Evolutionary conservation across 176 grass and related monocot genomes (phyloP).

Genomic region (Carex parvula): DNA sequence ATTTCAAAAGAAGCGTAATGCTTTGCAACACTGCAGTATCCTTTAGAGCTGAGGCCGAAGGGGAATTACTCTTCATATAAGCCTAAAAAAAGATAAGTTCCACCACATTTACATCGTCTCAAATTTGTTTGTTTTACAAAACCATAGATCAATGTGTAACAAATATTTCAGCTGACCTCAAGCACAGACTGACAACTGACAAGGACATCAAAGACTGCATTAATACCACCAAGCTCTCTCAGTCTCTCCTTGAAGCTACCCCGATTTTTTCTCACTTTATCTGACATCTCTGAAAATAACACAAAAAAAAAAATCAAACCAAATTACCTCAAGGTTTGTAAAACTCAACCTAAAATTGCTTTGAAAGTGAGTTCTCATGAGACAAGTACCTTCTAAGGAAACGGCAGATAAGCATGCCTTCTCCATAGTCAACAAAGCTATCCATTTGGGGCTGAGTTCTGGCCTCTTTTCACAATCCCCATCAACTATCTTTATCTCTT

Average conservation of each 20-base stretch:
- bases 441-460: constrained; percentile 88
- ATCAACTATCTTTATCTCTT: constrained; percentile 72
- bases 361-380: constrained; percentile 17
- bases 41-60: constrained; percentile 35
- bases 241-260: constrained; percentile 93
- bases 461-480: constrained; percentile 52
- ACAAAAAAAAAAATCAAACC: not conserved
- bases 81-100: constrained; percentile 35
- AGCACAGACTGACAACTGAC: constrained; percentile 66
- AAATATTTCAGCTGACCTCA: constrained; percentile 44
- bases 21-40: constrained; percentile 53
- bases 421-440: constrained; percentile 98
- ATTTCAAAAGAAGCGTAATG: constrained; percentile 76
- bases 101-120: not conserved
- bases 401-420: constrained; percentile 92
- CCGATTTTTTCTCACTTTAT: constrained; percentile 56
- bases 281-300: constrained; percentile 59
- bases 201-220: constrained; percentile 87
- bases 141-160: not conserved
- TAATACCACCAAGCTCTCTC: constrained; percentile 75
- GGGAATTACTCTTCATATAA: constrained; percentile 42
- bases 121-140: not conserved
- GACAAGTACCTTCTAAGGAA: constrained; percentile 78
- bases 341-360: constrained; percentile 13
- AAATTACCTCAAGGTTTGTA: not conserved